Base-by-base conservation (phyloP, 2,329 filamentous ascomycete genomes). In the Fusarium nurragi region DNA sequence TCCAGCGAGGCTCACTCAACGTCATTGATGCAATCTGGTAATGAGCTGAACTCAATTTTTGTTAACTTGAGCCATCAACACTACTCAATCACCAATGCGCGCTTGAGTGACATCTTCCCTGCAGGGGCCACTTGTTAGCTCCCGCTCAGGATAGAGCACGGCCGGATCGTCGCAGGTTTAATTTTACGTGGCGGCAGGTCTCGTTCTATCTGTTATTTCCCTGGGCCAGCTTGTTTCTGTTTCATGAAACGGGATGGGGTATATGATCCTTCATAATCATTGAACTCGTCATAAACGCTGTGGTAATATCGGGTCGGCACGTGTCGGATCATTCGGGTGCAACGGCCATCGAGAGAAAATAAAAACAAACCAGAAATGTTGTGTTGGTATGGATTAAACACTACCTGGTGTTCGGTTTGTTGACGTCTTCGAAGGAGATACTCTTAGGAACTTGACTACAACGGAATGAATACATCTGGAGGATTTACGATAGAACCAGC, bases 181-280 rank as follows among this genome's bases (percentile, higher is more conserved):
- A 55, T 48, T 40, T 44, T 32, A 38, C 37, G 23, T n/a, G 37
- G 46, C 43, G 44, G 43, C 43, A 61, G 43, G 30, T 51, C 28
- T 36, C 45, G 18, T 61, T 50, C 39, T 60, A 34, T 65, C 52
- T 64, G 12, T 34, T 54, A 30, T 44, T 48, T 46, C 38, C 22
- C 49, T 45, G 36, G 43, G 39, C 47, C 45, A 47, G 59, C 64
- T 57, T 56, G 63, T 60, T 52, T 64, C 59, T 66, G 59, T 50
- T 50, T 67, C 63, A 60, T 67, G 63, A 67, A 66, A 64, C 58
- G 22, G 45, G 49, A 59, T 38, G 41, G 49, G 40, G 16, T 28
- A 23, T 21, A 32, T 48, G 30, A 65, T 54, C 61, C 61, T 58
- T 34, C 44, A 32, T 26, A 67, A 63, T 43, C 26, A 54, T n/a